A percentile compares a stretch with the other conserved stretches of the same genome.
Conservation (phyloP, 495 filamentous ascomycete species). For the Penicillium paradoxum region DNA sequence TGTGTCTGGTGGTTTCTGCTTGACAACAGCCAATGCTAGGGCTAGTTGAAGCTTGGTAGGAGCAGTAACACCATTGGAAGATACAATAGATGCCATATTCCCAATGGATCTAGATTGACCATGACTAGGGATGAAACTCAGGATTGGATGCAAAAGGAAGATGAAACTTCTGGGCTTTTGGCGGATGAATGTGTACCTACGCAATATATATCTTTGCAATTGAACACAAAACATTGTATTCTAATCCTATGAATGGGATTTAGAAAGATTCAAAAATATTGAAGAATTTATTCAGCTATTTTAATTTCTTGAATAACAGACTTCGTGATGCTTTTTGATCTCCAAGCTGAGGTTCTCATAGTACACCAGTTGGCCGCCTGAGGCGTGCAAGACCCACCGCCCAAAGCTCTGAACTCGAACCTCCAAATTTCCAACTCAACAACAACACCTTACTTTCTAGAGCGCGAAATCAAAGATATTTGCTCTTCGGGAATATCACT, state of each 20-base stretch:
- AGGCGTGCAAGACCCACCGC: conserved; percentile 2
- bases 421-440: conserved; percentile 2
- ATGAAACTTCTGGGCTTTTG: background rate
- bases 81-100: background rate
- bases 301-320: background rate
- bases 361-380: conserved; percentile 2
- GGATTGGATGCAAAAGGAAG: background rate
- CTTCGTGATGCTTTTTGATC: background rate
- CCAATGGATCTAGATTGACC: background rate
- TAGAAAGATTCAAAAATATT: too few relatives aligned
- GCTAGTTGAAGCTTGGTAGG: conserved; percentile 38
- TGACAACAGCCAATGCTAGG: conserved; percentile 44
- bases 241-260: too few relatives aligned
- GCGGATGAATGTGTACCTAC: background rate
- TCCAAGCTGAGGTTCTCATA: background rate
- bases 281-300: too few relatives aligned
- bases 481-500: background rate
- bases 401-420: conserved; percentile 2
- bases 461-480: background rate
- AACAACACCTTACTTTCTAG: background rate
- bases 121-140: background rate
- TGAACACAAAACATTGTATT: background rate
- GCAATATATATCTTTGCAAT: background rate
- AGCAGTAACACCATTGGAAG: background rate
- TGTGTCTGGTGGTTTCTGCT: conserved; percentile 34